phyloP scores from a whole-genome alignment of 805 yeast species.

The Yamadazyma paraphyllophila region DNA sequence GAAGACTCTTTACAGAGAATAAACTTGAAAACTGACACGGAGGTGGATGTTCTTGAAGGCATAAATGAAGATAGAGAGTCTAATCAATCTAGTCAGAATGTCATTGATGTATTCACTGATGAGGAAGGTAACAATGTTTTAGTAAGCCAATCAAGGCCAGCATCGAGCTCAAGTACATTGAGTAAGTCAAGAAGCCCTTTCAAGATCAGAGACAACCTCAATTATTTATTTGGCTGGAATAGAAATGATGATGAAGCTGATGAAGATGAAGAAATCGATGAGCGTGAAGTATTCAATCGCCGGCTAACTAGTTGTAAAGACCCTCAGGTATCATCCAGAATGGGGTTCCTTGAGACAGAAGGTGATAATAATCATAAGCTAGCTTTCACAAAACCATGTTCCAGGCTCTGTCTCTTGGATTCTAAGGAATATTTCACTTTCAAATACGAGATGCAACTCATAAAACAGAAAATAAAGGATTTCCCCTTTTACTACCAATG shows the following conservation, averaged over 20 bases:
- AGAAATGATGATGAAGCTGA: constrained; percentile 3
- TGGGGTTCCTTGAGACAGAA: neutral
- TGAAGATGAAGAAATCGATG: neutral
- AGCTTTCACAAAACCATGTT: constrained; percentile 14
- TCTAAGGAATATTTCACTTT: constrained; percentile 11
- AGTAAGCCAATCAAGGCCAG: constrained; percentile 9
- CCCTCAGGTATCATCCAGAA: neutral
- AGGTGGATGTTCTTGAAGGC: neutral
- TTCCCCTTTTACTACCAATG: constrained; percentile 20
- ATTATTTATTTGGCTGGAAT: constrained; percentile 12
- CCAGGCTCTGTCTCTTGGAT: constrained; percentile 17
- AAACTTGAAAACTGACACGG: neutral
- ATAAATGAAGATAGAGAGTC: neutral
- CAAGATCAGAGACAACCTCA: constrained; percentile 18
- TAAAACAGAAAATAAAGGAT: constrained; percentile 11
- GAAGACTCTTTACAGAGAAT: constrained; percentile 7
- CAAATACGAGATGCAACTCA: constrained; percentile 13
- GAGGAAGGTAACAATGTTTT: constrained; percentile 8
- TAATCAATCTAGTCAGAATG: neutral
- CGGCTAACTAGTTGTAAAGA: neutral
- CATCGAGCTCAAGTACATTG: neutral
- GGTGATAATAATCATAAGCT: neutral
- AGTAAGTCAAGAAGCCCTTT: constrained; percentile 13
- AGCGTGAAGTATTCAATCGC: neutral
- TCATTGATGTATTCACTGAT: neutral